Evolutionary conservation across 441 rosid species (phyloP), one percentile per base, ranked within the genome.

Genomic region (Adansonia gregorii): DNA sequence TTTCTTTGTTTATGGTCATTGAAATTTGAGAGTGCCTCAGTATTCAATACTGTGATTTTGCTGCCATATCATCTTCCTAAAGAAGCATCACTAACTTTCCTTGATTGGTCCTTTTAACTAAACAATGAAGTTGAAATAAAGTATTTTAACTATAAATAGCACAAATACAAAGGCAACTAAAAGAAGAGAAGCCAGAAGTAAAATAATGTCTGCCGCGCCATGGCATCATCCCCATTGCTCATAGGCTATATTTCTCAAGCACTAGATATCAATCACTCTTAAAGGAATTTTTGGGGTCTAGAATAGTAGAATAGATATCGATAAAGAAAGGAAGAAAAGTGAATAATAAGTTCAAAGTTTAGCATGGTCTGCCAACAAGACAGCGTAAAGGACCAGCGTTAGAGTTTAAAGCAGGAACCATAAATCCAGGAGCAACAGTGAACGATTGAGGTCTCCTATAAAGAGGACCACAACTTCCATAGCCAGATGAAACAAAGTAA

Each of bases 341-440:
- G n/a, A 15, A 27, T 15, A 6, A 7, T 17, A 39, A 9, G 14
- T 17, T 45, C 0, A 56, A 56, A 73, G 1, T 4, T 19, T 59
- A 88, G 77, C 97, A 89, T 48, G 86, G 68, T 81, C 80, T 89
- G 54, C 91, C 87, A 20, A 45, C 63, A 67, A 78, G 60, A 75
- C 97, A 94, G 3, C 56, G 64, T n/a, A 90, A 85, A 76, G 91
- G 94, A 41, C 92, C 92, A 3, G 91, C 88, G 17, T 86, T 73
- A 4, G 87, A 75, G 60, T 91, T 89, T 58, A 89, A 81, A 43
- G 82, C 80, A 12, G 92, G 92, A 77, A 80, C 91, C 69, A 83
- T 64, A 27, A 85, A 79, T 45, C 92, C 92, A 24, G 87, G 81
- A 0, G 88, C 78, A 49, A 85, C 90, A 17, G 48, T 56, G 66